A percentile compares a stretch with the other conserved stretches of the same genome.
Conservation (phyloP, 495 filamentous ascomycete species). For the Opeltia flavorubescens region DNA sequence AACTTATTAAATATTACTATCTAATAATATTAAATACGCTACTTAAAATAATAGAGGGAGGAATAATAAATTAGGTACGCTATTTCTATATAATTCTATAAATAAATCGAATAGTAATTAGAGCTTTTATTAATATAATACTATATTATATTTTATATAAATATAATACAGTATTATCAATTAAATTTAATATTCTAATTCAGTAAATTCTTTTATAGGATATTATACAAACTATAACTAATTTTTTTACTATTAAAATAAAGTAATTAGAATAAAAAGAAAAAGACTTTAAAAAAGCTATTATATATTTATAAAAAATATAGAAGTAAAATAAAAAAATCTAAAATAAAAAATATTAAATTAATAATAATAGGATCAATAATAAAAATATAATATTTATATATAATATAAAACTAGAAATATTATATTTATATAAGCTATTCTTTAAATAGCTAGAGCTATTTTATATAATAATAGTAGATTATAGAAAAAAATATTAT, state of each 20-base stretch:
- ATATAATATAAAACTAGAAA: not conserved
- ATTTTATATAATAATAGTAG: too few species aligned
- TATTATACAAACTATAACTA: not conserved
- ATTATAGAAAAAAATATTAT: too few species aligned
- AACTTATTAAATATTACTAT: not conserved
- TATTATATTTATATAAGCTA: not conserved
- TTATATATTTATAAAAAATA: not conserved
- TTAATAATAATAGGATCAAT: not conserved
- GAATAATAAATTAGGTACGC: not conserved
- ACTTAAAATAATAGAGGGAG: not conserved
- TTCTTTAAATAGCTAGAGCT: not conserved
- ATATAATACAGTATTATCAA: not conserved
- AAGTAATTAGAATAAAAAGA: not conserved
- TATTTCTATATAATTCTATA: not conserved
- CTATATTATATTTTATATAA: not conserved
- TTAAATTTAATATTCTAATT: not conserved
- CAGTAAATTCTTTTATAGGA: not conserved
- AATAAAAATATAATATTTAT: not conserved
- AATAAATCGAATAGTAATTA: not conserved
- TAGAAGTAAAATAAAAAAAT: not conserved
- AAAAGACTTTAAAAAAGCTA: not conserved
- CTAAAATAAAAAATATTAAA: not conserved
- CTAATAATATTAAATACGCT: not conserved
- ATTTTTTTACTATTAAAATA: not conserved
- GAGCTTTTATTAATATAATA: not conserved